A percentile compares a stretch with the other conserved stretches of the same genome.
phyloP scores from a whole-genome alignment of 139 green algal genomes.

The Auxenochlorella pyrenoidosa region DNA sequence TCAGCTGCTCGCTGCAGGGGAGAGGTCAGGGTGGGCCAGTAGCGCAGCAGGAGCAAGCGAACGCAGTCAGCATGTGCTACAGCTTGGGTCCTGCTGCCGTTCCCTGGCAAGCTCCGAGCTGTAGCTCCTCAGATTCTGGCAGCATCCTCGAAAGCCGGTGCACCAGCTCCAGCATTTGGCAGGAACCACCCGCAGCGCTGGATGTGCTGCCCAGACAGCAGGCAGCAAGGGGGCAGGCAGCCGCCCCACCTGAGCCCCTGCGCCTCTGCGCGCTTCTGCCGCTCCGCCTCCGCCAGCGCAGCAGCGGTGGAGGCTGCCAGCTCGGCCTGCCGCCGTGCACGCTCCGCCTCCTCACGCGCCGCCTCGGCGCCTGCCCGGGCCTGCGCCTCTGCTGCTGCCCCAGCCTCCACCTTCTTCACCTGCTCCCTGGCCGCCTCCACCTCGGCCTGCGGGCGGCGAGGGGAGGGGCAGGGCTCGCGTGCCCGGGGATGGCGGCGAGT shows the following conservation, averaged over 20 bases:
- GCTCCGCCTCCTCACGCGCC: neutral
- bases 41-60: too few species aligned
- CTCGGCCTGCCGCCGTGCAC: slow-evolving; percentile 5
- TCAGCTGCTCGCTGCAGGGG: slow-evolving; percentile 6
- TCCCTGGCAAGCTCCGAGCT: neutral
- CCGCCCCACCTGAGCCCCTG: neutral
- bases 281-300: slow-evolving; percentile 15
- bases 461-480: too few species aligned
- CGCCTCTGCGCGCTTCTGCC: slow-evolving; percentile 17
- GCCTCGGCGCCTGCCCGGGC: neutral
- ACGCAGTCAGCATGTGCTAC: neutral
- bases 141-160: too few species aligned
- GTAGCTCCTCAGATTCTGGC: too few species aligned
- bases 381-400: neutral
- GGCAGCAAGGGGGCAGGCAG: neutral
- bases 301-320: neutral
- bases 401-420: neutral
- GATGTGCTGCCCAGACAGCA: neutral
- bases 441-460: neutral
- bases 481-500: too few species aligned
- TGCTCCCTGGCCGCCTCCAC: neutral
- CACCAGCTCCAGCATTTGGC: neutral
- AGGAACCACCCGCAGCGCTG: too few species aligned
- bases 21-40: too few species aligned
- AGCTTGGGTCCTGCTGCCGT: too few species aligned